Evolutionary conservation across 768 basidiomycete species (phyloP).

Genomic region (Cyclocybe aegerita): DNA sequence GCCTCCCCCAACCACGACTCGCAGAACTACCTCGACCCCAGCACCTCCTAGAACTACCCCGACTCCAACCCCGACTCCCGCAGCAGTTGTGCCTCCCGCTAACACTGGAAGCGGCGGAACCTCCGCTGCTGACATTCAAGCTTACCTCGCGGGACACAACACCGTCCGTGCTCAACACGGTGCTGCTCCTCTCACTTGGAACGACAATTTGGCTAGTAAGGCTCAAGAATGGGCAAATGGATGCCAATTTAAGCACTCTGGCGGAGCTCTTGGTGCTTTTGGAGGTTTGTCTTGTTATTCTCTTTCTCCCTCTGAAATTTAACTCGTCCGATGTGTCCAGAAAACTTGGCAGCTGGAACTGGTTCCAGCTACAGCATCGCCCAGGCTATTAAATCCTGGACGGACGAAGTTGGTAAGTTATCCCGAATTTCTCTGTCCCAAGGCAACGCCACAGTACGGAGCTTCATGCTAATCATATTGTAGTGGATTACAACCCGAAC

Average conservation of each 20-base stretch:
- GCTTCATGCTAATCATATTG: background rate
- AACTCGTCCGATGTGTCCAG: slow-evolving; percentile 27
- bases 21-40: background rate
- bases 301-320: background rate
- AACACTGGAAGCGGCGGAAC: slow-evolving; percentile 12
- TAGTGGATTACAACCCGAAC: slow-evolving; percentile 55
- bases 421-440: background rate
- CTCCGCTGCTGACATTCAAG: slow-evolving; percentile 45
- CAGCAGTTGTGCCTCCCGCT: slow-evolving; percentile 16
- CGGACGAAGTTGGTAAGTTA: slow-evolving; percentile 63
- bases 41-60: slow-evolving; percentile 2
- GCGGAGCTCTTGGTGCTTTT: slow-evolving; percentile 58
- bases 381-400: slow-evolving; percentile 58
- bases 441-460: background rate
- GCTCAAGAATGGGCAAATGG: slow-evolving; percentile 70
- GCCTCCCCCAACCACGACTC: background rate
- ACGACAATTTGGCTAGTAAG: slow-evolving; percentile 50
- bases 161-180: slow-evolving; percentile 59
- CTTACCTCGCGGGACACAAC: slow-evolving; percentile 66
- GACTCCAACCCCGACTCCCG: slow-evolving; percentile 10
- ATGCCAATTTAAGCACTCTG: slow-evolving; percentile 71
- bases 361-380: slow-evolving; percentile 48
- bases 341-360: slow-evolving; percentile 78
- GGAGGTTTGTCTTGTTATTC: slow-evolving; percentile 46
- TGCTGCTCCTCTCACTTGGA: slow-evolving; percentile 66